These are phyloP conservation scores for Saturnispora serradocipensis DNA, from an alignment of 805 yeast genomes.

Conservation along the genomic window DNA sequence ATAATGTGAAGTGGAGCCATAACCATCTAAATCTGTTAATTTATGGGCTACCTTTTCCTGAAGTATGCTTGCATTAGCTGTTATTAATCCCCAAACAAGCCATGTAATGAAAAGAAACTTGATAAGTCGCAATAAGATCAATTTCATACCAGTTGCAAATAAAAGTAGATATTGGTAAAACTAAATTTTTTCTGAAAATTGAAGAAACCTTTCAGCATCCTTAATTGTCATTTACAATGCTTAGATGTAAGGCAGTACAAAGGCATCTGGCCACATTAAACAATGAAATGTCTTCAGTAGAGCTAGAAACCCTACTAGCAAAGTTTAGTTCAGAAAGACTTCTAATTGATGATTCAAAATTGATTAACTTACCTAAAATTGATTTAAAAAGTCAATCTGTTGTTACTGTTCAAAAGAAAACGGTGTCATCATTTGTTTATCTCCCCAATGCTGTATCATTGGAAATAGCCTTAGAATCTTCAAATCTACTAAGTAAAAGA, in stretches of 20 bases:
- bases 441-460: slow-evolving; percentile 13
- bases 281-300: not conserved
- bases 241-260: not conserved
- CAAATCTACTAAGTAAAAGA: not conserved
- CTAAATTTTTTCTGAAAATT: not conserved
- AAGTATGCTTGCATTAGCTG: not conserved
- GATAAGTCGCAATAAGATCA: not conserved
- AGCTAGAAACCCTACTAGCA: not conserved
- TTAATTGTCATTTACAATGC: not conserved
- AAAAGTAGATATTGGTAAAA: too few relatives aligned
- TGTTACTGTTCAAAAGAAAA: not conserved
- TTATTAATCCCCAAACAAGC: not conserved
- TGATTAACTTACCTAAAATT: not conserved
- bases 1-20: slow-evolving; percentile 1
- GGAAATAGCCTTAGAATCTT: slow-evolving; percentile 9
- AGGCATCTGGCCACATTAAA: not conserved
- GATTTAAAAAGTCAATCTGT: not conserved
- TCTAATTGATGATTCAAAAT: not conserved
- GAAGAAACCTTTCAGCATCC: not conserved
- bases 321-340: not conserved
- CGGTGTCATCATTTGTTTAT: slow-evolving; percentile 9
- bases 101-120: not conserved
- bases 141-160: not conserved
- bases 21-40: not conserved
- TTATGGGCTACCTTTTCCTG: not conserved